Percentiles rank a stretch among this genome's conserved stretches.
Conservation (phyloP, 805 yeast genomes). For the Wickerhamomyces sydowiorum region DNA sequence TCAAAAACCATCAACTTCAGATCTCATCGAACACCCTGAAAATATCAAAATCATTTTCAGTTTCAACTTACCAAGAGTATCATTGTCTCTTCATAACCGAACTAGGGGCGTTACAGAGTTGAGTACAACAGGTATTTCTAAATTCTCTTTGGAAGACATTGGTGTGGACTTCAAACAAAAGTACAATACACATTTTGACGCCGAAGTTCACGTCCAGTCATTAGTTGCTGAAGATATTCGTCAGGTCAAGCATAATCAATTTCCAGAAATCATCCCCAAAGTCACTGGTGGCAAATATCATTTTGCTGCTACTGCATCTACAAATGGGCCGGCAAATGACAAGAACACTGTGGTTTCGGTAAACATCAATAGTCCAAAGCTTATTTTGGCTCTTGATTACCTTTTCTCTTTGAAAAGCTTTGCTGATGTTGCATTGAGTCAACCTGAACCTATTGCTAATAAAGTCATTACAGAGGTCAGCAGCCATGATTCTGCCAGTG, state of each 20-base stretch:
- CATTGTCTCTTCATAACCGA: constrained; percentile 54
- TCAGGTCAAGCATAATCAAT: constrained; percentile 53
- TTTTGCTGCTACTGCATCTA: constrained; percentile 49
- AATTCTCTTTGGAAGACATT: constrained; percentile 54
- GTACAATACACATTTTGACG: constrained; percentile 47
- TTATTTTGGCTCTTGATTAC: constrained; percentile 82
- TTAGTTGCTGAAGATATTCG: constrained; percentile 78
- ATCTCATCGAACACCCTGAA: constrained; percentile 14
- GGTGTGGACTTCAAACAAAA: constrained; percentile 45
- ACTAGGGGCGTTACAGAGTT: constrained; percentile 35
- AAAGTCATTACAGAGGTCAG: not conserved
- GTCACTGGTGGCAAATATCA: constrained; percentile 60
- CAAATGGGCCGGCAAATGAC: constrained; percentile 34
- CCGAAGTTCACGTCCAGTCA: constrained; percentile 62
- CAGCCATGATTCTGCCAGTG: not conserved
- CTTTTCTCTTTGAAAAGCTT: constrained; percentile 68
- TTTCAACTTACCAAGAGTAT: constrained; percentile 57
- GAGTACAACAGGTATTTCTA: constrained; percentile 41
- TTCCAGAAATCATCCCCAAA: constrained; percentile 76
- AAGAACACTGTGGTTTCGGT: constrained; percentile 46
- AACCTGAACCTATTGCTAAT: constrained; percentile 7
- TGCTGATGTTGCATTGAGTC: constrained; percentile 40
- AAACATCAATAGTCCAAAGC: constrained; percentile 73
- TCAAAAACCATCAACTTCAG: constrained; percentile 15
- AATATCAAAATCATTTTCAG: constrained; percentile 36